phyloP scores from a whole-genome alignment of 1,139 yeast genomes.

The Meyerozyma athensensis region DNA sequence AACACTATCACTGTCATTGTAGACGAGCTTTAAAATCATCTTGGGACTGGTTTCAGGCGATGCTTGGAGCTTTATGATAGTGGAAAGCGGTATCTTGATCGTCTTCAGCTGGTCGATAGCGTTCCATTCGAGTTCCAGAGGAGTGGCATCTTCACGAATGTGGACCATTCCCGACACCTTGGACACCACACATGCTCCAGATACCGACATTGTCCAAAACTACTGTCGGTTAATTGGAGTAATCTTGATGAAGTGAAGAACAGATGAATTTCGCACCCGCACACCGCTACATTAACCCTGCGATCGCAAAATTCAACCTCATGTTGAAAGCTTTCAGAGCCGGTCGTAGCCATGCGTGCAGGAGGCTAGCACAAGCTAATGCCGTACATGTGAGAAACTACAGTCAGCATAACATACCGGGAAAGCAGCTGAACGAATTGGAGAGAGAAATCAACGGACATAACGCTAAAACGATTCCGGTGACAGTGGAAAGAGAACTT shows the following conservation, averaged over 20 bases:
- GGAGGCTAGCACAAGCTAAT: not conserved
- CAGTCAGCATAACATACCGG: not conserved
- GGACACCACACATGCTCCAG: slow-evolving; percentile 68
- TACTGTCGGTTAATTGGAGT: no score
- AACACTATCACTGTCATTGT: slow-evolving; percentile 28
- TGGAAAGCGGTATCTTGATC: slow-evolving; percentile 47
- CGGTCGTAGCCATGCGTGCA: not conserved
- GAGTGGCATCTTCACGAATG: slow-evolving; percentile 61
- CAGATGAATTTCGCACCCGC: no score
- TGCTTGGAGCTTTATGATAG: slow-evolving; percentile 63
- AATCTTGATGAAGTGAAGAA: no score
- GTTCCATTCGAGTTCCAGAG: slow-evolving; percentile 64
- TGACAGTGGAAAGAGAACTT: slow-evolving; percentile 59
- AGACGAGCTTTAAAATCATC: slow-evolving; percentile 60
- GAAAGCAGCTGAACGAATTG: not conserved
- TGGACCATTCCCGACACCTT: slow-evolving; percentile 65
- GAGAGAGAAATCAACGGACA: slow-evolving; percentile 1
- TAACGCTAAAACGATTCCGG: slow-evolving; percentile 20
- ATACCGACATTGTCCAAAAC: slow-evolving; percentile 13
- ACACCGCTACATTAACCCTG: not conserved
- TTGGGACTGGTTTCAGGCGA: slow-evolving; percentile 68
- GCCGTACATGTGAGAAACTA: not conserved
- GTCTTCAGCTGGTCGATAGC: slow-evolving; percentile 57
- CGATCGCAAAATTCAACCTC: slow-evolving; percentile 1
- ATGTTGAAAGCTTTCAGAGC: not conserved